phyloP scores from a whole-genome alignment of 768 basidiomycete genomes.

The Lentinula raphanica region DNA sequence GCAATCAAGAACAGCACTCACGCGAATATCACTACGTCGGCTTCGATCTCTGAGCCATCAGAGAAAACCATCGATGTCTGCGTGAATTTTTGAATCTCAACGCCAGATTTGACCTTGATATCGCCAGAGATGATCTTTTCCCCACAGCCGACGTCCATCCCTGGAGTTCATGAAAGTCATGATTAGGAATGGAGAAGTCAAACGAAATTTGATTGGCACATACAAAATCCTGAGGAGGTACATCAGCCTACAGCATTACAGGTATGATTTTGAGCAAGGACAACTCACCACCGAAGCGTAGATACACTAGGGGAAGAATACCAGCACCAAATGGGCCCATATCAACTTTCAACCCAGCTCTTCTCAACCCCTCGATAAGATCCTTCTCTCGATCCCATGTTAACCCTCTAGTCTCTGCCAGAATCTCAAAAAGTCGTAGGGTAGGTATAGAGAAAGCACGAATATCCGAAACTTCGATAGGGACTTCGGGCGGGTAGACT shows the following conservation, averaged over 20 bases:
- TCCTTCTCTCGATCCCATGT: neutral
- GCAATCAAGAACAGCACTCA: slow-evolving; percentile 9
- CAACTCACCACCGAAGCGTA: no score
- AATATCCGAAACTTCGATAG: slow-evolving; percentile 2
- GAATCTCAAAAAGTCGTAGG: neutral
- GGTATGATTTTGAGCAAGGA: no score
- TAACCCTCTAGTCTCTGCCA: neutral
- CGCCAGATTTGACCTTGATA: slow-evolving; percentile 53
- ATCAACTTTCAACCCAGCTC: slow-evolving; percentile 3
- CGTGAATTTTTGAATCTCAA: slow-evolving; percentile 33
- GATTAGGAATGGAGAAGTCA: no score
- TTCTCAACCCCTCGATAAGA: neutral
- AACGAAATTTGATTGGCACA: no score
- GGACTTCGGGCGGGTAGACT: neutral
- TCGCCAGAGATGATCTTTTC: slow-evolving; percentile 48
- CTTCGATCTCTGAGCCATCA: slow-evolving; percentile 31
- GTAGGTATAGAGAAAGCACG: neutral
- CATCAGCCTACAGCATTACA: neutral
- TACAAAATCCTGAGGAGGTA: no score
- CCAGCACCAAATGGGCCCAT: neutral
- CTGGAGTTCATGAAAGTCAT: neutral
- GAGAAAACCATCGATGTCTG: slow-evolving; percentile 30
- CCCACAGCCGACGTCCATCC: slow-evolving; percentile 40
- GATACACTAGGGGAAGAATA: neutral
- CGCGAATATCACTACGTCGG: slow-evolving; percentile 44